Percentiles rank a stretch among this genome's conserved stretches.
Conservation (phyloP, 1,284 basidiomycete species). For the Rhodofomes roseus region DNA sequence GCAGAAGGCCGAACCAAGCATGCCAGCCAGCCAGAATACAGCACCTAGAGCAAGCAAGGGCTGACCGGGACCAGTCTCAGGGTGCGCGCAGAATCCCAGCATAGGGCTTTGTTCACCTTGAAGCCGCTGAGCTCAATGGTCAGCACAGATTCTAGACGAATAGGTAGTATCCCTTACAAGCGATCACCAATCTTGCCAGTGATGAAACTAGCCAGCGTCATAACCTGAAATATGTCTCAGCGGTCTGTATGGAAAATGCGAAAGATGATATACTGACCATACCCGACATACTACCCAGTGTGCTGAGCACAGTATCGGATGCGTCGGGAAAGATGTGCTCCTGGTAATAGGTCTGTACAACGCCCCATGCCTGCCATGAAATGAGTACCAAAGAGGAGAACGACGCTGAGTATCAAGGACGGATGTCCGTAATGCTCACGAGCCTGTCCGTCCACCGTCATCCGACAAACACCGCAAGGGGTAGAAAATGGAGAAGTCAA, state of each 20-base stretch:
- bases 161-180: constrained; percentile 15
- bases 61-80: constrained; percentile 4
- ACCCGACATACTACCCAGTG: constrained; percentile 21
- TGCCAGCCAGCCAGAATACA: constrained; percentile 20
- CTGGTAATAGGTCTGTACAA: constrained; percentile 24
- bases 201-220: constrained; percentile 21
- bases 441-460: constrained; percentile 9
- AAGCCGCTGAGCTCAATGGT: constrained; percentile 1
- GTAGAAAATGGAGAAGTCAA: not conserved
- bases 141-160: not conserved
- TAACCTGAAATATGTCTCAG: constrained; percentile 9
- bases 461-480: not conserved
- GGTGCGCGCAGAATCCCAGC: no score
- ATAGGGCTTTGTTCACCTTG: not conserved
- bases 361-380: constrained; percentile 23
- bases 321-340: constrained; percentile 18
- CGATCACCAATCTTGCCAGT: constrained; percentile 26
- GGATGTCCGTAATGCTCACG: constrained; percentile 18
- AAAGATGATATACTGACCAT: constrained; percentile 11
- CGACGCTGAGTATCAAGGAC: constrained; percentile 10
- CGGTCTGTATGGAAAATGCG: no score
- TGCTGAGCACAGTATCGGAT: constrained; percentile 18
- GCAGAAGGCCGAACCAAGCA: constrained; percentile 24
- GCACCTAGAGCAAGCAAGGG: constrained; percentile 20
- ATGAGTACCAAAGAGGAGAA: constrained; percentile 13